These are phyloP conservation scores for Penicillium robsamsonii DNA, from an alignment of 495 filamentous ascomycete species.

Conservation along the genomic window DNA sequence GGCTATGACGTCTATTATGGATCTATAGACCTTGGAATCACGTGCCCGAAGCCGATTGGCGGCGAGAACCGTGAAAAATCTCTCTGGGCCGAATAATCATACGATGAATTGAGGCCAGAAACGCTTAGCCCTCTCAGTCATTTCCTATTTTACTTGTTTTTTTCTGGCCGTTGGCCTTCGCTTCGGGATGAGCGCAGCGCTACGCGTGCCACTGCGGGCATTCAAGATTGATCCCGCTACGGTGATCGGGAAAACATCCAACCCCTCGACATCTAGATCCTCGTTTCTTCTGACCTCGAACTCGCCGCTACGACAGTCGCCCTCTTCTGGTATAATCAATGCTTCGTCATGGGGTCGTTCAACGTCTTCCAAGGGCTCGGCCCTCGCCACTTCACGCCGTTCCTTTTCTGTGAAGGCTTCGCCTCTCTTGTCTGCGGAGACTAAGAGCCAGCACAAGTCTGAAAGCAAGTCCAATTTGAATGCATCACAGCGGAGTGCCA, in stretches of 20 bases:
- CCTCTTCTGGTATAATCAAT: constrained; percentile 1
- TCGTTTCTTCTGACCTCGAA: constrained; percentile 12
- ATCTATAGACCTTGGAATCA: constrained; percentile 17
- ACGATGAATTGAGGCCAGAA: constrained; percentile 19
- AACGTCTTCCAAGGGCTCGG: neutral
- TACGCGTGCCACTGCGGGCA: constrained; percentile 41
- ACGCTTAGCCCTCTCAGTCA: neutral
- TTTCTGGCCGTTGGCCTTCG: constrained; percentile 6
- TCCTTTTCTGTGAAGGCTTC: constrained; percentile 22
- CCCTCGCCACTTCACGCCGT: constrained; percentile 3
- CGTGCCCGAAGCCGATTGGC: constrained; percentile 29
- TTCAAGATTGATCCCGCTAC: constrained; percentile 34
- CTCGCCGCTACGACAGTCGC: constrained; percentile 5
- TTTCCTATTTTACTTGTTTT: neutral
- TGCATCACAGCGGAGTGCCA: constrained; percentile 28
- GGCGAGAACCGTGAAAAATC: constrained; percentile 31
- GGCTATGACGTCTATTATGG: constrained; percentile 9
- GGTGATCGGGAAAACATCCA: constrained; percentile 27
- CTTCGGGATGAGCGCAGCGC: constrained; percentile 41
- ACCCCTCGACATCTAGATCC: constrained; percentile 16
- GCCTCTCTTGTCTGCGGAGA: constrained; percentile 17
- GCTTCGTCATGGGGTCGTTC: constrained; percentile 2
- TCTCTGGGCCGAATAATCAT: constrained; percentile 18
- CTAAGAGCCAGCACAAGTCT: constrained; percentile 10
- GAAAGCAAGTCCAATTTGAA: constrained; percentile 16